Evolutionary conservation across 805 yeast species (phyloP).

Genomic region (Kluyveromyces siamensis): DNA sequence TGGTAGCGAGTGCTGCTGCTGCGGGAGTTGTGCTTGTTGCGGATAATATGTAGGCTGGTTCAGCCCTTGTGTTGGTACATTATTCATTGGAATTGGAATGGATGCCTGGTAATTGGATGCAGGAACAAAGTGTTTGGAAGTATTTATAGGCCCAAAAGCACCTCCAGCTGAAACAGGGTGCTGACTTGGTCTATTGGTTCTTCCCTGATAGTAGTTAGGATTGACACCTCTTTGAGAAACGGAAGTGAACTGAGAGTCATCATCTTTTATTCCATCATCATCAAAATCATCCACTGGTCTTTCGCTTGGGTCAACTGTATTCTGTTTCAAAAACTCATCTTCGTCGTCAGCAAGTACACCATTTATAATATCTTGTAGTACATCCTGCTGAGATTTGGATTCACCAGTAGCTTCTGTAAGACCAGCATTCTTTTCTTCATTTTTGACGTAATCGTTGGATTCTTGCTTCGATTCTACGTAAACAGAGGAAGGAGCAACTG

Average conservation of each 20-base stretch:
- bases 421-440: not conserved
- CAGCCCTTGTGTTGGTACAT: not conserved
- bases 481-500: not conserved
- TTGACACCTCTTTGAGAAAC: constrained; percentile 71
- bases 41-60: constrained; percentile 2
- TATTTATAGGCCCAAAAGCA: not conserved
- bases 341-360: constrained; percentile 11
- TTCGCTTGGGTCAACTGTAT: constrained; percentile 13
- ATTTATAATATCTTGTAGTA: constrained; percentile 20
- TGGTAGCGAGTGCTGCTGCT: too few species aligned
- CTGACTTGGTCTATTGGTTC: not conserved
- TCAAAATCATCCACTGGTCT: constrained; percentile 9
- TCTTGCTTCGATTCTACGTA: not conserved
- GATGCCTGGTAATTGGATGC: constrained; percentile 6
- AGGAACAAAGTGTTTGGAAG: constrained; percentile 3
- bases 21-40: not conserved
- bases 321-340: constrained; percentile 11
- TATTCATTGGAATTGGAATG: constrained; percentile 3
- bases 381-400: constrained; percentile 8
- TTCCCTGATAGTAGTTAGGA: constrained; percentile 37
- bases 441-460: not conserved
- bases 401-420: not conserved
- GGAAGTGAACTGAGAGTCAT: constrained; percentile 63
- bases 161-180: not conserved
- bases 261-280: constrained; percentile 23